Percentiles rank a stretch among this genome's conserved stretches.
phyloP scores from a whole-genome alignment of 495 filamentous ascomycete genomes.

The Penicillium herquei region DNA sequence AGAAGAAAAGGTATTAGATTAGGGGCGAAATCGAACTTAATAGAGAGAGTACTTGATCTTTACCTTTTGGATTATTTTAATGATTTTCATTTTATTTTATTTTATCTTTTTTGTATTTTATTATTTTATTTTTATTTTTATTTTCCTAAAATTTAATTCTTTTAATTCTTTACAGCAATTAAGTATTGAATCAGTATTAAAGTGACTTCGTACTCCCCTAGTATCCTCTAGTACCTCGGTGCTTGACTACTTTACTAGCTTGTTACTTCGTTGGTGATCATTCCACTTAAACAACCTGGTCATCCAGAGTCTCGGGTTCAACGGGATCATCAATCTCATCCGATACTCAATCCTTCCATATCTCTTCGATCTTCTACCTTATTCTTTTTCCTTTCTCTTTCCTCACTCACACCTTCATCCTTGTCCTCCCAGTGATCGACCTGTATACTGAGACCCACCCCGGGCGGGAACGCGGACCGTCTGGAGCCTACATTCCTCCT shows the following conservation, averaged over 20 bases:
- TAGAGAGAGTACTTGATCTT: background rate
- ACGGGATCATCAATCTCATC: background rate
- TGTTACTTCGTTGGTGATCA: too few species aligned
- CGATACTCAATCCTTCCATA: background rate
- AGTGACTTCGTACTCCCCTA: too few species aligned
- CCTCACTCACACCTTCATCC: background rate
- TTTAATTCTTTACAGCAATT: too few species aligned
- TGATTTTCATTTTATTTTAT: background rate
- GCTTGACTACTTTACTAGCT: too few species aligned
- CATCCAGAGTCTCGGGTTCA: background rate
- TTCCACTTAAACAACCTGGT: too few species aligned
- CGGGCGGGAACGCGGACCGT: conserved; percentile 9
- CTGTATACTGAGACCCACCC: background rate
- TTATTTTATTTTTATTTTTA: background rate
- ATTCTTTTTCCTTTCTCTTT: background rate
- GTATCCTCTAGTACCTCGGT: too few species aligned
- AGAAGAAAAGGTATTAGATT: background rate
- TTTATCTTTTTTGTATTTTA: background rate
- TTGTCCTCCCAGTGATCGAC: background rate
- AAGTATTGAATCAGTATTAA: too few species aligned
- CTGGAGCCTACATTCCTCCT: conserved; percentile 4
- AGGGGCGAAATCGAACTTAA: background rate
- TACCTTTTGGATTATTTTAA: background rate
- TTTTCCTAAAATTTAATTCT: too few species aligned
- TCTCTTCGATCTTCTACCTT: background rate